Evolutionary conservation across 1,284 basidiomycete species (phyloP), one percentile per base, ranked within the genome.

Genomic region (Rhodotorula glutinis): DNA sequence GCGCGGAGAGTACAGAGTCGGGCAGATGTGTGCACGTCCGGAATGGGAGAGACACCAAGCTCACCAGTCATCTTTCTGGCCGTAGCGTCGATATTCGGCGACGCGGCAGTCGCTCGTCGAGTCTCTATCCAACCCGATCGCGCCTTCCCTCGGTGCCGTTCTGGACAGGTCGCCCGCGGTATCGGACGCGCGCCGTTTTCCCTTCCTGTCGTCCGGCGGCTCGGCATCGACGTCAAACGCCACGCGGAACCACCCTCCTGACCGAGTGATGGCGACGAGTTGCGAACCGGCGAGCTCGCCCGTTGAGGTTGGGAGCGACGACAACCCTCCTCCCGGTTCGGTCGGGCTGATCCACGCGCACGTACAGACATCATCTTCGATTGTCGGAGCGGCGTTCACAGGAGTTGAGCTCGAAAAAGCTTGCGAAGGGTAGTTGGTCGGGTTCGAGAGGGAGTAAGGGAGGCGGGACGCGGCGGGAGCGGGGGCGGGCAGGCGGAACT

Each of bases 211-310:
- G 27, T 29, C 46, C 17, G 78, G 66, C 30, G 71, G 55, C 21
- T 78, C 67, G 1, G 57, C 41, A 1, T 30, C 4, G 78, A 75
- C 41, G 25, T 91, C 90, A 40, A 94, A 79, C 19, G 87, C 84
- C 14, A 95, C 82, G 10, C 92, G 85, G 79, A 94, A 95, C 92
- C 92, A 95, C n/a, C 92, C 90, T 17, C 92, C 92, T 2, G 87
- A 86, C 76, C 87, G 92, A 0, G 91, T 95, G 69, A 95, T 80
- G 5, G 89, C 90, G 60, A 94, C 81, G 25, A 94, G 83, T 76
- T 94, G 90, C 87, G 55, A 25, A 23, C 63, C 61, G 14, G 25
- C 14, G 16, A 51, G 25, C 10, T 51, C 49, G 43, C 43, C 21
- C 17, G 43, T 29, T 21, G 14, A 21, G 47, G 47, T 14, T 14